Percentiles rank a stretch among this genome's conserved stretches.
These are phyloP conservation scores for Diphasiastrum complanatum DNA, from an alignment of 83 land plant species.

Conservation along the genomic window DNA sequence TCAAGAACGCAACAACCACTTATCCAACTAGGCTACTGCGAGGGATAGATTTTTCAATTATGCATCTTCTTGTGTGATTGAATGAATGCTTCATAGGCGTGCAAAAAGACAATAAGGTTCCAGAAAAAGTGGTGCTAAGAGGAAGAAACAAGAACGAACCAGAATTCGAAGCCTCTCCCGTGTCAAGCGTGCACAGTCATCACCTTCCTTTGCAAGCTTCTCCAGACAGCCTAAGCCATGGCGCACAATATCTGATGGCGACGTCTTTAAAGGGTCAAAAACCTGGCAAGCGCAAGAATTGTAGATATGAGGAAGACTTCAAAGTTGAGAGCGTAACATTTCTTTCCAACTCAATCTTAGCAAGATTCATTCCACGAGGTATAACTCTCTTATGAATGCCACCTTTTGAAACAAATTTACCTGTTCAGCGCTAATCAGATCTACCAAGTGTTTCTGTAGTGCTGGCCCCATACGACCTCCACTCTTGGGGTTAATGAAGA, in stretches of 20 bases:
- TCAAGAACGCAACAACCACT: too few relatives aligned
- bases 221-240: conserved; percentile 86
- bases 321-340: conserved; percentile 12
- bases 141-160: conserved; percentile 34
- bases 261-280: conserved; percentile 61
- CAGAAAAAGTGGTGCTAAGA: background rate
- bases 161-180: conserved; percentile 65
- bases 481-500: conserved; percentile 69
- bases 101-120: too few relatives aligned
- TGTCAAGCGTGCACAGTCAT: conserved; percentile 61
- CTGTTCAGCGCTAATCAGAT: conserved; percentile 64
- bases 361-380: background rate
- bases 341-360: background rate
- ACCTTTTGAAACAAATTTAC: conserved; percentile 23
- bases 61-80: too few relatives aligned
- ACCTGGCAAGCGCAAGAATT: conserved; percentile 44
- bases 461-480: conserved; percentile 80
- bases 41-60: too few relatives aligned
- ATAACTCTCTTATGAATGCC: background rate
- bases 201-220: conserved; percentile 59
- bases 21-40: too few relatives aligned
- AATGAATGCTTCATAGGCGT: too few relatives aligned
- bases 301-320: background rate
- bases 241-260: conserved; percentile 67
- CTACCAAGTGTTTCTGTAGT: conserved; percentile 44